Conservation (phyloP, 495 filamentous ascomycete genomes). For the Hypoxylon intermedium region DNA sequence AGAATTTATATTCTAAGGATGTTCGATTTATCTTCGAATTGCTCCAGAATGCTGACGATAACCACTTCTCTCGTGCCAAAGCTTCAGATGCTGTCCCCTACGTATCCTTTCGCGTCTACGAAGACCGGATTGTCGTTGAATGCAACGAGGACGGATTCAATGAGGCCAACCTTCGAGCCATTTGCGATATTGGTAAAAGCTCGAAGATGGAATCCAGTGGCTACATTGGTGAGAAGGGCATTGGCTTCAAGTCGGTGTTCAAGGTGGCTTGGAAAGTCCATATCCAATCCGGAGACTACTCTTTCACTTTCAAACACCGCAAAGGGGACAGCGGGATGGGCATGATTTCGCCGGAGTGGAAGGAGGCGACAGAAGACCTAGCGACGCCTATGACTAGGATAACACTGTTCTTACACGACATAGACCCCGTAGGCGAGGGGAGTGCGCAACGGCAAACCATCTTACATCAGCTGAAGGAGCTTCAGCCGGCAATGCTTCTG, state of each 20-base stretch:
- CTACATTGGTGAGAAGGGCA: constrained; percentile 60
- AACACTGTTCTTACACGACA: constrained; percentile 44
- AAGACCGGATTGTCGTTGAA: constrained; percentile 47
- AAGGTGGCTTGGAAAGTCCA: constrained; percentile 54
- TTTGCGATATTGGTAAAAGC: constrained; percentile 49
- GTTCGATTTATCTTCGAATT: constrained; percentile 52
- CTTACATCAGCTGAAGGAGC: constrained; percentile 41
- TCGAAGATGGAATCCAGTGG: constrained; percentile 48
- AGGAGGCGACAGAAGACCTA: constrained; percentile 30
- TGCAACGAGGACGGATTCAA: constrained; percentile 58
- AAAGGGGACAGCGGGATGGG: constrained; percentile 47
- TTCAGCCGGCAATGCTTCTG: constrained; percentile 46
- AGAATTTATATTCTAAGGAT: constrained; percentile 49
- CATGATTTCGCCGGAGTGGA: constrained; percentile 55
- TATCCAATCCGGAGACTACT: constrained; percentile 56
- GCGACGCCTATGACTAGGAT: constrained; percentile 41
- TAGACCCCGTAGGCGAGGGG: constrained; percentile 16
- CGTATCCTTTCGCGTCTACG: constrained; percentile 44
- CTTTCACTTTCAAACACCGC: constrained; percentile 51
- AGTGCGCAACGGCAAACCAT: constrained; percentile 31
- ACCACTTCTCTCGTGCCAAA: constrained; percentile 35
- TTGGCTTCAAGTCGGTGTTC: constrained; percentile 63
- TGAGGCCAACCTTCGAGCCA: constrained; percentile 43
- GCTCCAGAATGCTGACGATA: constrained; percentile 56
- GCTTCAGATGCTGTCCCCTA: constrained; percentile 31